Evolutionary conservation across 225 moss, liverwort and hornwort species (phyloP).

Genomic region (Bryum argenteum): DNA sequence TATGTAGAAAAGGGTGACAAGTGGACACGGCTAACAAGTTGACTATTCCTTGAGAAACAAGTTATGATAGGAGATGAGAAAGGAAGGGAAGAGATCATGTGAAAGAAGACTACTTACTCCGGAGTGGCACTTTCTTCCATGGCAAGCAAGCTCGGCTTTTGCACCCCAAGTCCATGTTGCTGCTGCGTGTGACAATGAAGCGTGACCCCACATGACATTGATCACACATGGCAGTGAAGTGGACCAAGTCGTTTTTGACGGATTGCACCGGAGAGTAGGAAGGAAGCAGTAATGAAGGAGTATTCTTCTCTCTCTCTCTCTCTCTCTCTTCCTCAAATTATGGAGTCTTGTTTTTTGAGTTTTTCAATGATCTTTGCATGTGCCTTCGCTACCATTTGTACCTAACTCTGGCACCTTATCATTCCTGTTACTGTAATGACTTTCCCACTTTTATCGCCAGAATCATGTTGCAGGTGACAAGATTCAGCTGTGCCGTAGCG

Average conservation of each 20-base stretch:
- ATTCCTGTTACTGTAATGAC: too few relatives aligned
- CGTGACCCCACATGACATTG: conserved; percentile 29
- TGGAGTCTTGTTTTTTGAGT: neutral
- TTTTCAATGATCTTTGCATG: conserved; percentile 2
- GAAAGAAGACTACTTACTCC: conserved; percentile 17
- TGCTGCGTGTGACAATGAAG: conserved; percentile 32
- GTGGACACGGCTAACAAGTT: neutral
- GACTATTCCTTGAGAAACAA: conserved; percentile 20
- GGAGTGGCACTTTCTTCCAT: conserved; percentile 21
- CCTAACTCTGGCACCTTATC: neutral
- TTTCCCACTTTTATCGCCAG: too few relatives aligned
- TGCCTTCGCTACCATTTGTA: neutral
- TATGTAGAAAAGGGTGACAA: neutral
- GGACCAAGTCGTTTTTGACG: conserved; percentile 32
- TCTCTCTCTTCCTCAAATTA: neutral
- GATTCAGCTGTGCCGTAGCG: too few relatives aligned
- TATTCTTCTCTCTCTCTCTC: neutral
- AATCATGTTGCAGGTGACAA: too few relatives aligned
- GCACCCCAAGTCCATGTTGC: conserved; percentile 22
- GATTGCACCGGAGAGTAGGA: neutral
- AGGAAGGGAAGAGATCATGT: conserved; percentile 11
- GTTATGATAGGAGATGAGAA: neutral
- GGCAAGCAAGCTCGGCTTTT: conserved; percentile 24
- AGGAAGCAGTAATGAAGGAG: neutral
- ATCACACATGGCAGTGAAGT: conserved; percentile 11